A percentile compares a stretch with the other conserved stretches of the same genome.
These are phyloP conservation scores for Tylopilus cervinicoccineus DNA, from an alignment of 768 basidiomycete species.

Conservation along the genomic window DNA sequence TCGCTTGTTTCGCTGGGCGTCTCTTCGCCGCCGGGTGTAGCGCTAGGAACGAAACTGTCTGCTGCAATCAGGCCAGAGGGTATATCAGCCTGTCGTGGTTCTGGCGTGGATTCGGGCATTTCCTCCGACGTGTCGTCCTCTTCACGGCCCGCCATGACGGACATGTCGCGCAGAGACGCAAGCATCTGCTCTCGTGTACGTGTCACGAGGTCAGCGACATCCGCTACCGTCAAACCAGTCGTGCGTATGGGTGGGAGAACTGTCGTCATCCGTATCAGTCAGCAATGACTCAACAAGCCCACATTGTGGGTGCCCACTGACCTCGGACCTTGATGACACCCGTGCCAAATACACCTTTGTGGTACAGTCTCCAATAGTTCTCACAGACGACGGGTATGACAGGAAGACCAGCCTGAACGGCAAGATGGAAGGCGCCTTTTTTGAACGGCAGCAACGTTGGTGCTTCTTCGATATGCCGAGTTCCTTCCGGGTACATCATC, in stretches of 20 bases:
- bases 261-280: conserved; percentile 29
- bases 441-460: conserved; percentile 84
- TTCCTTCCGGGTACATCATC: conserved; percentile 98
- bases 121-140: conserved; percentile 13
- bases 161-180: conserved; percentile 71
- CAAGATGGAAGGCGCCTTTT: conserved; percentile 97
- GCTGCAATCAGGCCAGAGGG: background rate
- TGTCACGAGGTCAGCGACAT: conserved; percentile 62
- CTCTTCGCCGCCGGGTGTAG: no score
- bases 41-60: conserved; percentile 34
- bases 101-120: conserved; percentile 21
- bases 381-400: conserved; percentile 90
- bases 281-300: background rate
- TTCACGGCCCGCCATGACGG: conserved; percentile 42
- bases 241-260: conserved; percentile 92
- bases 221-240: conserved; percentile 59
- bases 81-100: conserved; percentile 8
- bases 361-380: conserved; percentile 90
- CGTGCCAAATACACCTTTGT: conserved; percentile 66
- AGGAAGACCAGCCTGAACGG: conserved; percentile 85
- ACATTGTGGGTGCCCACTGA: conserved; percentile 12
- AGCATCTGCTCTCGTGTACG: conserved; percentile 81
- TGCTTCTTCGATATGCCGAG: conserved; percentile 64
- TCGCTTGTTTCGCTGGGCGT: conserved; percentile 26
- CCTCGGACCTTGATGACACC: conserved; percentile 83